Base-by-base conservation (phyloP, 2,329 filamentous ascomycete genomes). In the Pyrenochaeta sp. region DNA sequence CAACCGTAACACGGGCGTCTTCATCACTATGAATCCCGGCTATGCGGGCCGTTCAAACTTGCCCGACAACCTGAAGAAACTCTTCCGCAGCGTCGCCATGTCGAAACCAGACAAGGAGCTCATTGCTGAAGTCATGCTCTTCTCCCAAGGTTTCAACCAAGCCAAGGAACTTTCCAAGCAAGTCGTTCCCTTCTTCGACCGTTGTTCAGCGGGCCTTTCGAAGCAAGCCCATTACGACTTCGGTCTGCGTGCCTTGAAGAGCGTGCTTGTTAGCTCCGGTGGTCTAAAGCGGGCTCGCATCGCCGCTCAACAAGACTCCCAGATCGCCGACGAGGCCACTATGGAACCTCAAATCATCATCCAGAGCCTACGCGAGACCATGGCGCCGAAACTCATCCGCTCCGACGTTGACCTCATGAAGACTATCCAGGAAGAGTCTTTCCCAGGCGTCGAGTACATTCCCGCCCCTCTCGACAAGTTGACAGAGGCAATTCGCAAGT, bases 171-270 rank as follows among this genome's bases (percentile, higher is more conserved):
- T 99, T 4, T 97, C 95, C 1, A 95, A 94, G 73, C 92, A 98
- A 67, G 96, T 94, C 0, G 95, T 99, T 20, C 96, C 95, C 0
- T 99, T 99, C 83, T 99, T 99, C 78, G 95, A 99, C 72, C 88
- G 90, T 69, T 99, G 96, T 74, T 82, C 91, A 7, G 83, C 81
- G 20, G 85, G 84, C 55, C 81, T 99, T 23, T 97, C 94, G 1
- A 97, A 97, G 74, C 96, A 99, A 77, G 93, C 96, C 1, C 95
- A 99, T 75, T 99, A 99, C 77, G 95, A 99, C 76, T 99, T 99
- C 71, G 95, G 95, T 69, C 85, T 99, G 42, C 92, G 95, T 86
- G 95, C 95, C 11, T 78, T 99, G 69, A 99, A 99, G 82, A 99
- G 95, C 80, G 96, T 99, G 2, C 85, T 99, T 33, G 92, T 99